Conservation (phyloP, 345 rosid genomes). For the Eucalyptus erythrocorys region DNA sequence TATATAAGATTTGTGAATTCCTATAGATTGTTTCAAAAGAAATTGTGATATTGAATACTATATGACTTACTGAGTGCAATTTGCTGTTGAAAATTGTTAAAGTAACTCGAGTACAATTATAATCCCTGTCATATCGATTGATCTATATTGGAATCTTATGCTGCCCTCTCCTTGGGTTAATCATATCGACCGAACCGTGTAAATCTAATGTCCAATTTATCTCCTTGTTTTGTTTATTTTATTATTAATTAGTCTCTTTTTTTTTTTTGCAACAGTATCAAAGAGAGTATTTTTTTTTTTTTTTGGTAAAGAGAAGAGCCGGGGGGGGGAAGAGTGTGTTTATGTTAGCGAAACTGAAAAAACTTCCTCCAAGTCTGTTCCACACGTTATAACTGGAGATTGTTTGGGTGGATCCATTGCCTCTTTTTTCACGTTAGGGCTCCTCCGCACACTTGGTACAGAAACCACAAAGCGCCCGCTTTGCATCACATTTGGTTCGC, state of each 20-base stretch:
- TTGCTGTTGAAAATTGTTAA: background rate
- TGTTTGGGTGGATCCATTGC: conserved; percentile 64
- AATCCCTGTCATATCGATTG: background rate
- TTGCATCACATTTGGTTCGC: conserved; percentile 68
- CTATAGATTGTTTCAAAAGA: background rate
- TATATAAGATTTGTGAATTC: background rate
- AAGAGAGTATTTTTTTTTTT: too few relatives aligned
- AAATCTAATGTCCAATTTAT: background rate
- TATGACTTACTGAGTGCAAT: background rate
- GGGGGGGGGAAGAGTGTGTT: too few relatives aligned
- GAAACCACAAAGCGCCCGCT: conserved; percentile 13
- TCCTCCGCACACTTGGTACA: conserved; percentile 21
- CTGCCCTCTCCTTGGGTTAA: background rate
- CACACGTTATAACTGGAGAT: conserved; percentile 42
- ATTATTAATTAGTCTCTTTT: background rate
- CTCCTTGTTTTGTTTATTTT: background rate
- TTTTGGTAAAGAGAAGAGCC: too few relatives aligned
- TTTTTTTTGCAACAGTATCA: background rate
- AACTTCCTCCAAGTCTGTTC: background rate
- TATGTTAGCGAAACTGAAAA: too few relatives aligned
- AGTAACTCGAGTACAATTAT: background rate
- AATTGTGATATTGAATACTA: background rate
- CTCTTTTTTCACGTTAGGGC: conserved; percentile 51
- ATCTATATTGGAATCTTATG: background rate
- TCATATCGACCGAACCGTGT: rapidly evolving